phyloP scores from a whole-genome alignment of 2,329 filamentous ascomycete genomes.

The Fusarium pseudocircinatum region DNA sequence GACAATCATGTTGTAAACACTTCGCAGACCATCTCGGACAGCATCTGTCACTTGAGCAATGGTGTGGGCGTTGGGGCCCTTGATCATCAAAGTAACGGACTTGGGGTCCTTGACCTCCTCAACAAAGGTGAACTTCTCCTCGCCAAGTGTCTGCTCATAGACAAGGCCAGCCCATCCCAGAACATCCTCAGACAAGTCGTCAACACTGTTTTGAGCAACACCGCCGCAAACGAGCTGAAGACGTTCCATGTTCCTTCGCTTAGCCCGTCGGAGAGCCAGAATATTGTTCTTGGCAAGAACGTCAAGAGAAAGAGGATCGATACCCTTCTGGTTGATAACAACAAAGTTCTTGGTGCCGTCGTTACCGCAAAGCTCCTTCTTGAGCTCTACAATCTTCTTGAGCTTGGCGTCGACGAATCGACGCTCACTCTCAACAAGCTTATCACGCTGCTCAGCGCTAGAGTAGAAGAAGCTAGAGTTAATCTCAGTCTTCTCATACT shows the following conservation, averaged over 20 bases:
- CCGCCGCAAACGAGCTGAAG: slow-evolving; percentile 95
- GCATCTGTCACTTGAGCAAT: slow-evolving; percentile 97
- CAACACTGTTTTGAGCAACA: slow-evolving; percentile 92
- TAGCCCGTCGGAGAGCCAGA: slow-evolving; percentile 90
- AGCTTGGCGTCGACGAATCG: slow-evolving; percentile 96
- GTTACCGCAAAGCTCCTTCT: slow-evolving; percentile 95
- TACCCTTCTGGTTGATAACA: slow-evolving; percentile 99
- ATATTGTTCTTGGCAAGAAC: slow-evolving; percentile 99
- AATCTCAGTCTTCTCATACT: slow-evolving; percentile 99
- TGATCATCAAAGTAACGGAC: slow-evolving; percentile 96
- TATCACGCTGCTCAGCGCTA: slow-evolving; percentile 94
- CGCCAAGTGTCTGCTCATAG: slow-evolving; percentile 96
- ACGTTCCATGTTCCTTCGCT: slow-evolving; percentile 99
- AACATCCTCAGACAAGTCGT: slow-evolving; percentile 86
- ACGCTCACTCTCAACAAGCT: slow-evolving; percentile 96
- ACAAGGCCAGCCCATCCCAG: slow-evolving; percentile 96
- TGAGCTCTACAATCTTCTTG: slow-evolving; percentile 96
- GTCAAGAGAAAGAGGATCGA: slow-evolving; percentile 94
- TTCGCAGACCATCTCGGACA: slow-evolving; percentile 91
- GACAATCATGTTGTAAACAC: slow-evolving; percentile 99
- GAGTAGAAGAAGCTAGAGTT: slow-evolving; percentile 99
- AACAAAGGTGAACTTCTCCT: slow-evolving; percentile 99
- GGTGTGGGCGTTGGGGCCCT: slow-evolving; percentile 96
- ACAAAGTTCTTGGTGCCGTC: slow-evolving; percentile 97
- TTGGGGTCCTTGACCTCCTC: slow-evolving; percentile 99